Base-by-base conservation (phyloP, 257 asterid species). In the Salvia rosmarinus region DNA sequence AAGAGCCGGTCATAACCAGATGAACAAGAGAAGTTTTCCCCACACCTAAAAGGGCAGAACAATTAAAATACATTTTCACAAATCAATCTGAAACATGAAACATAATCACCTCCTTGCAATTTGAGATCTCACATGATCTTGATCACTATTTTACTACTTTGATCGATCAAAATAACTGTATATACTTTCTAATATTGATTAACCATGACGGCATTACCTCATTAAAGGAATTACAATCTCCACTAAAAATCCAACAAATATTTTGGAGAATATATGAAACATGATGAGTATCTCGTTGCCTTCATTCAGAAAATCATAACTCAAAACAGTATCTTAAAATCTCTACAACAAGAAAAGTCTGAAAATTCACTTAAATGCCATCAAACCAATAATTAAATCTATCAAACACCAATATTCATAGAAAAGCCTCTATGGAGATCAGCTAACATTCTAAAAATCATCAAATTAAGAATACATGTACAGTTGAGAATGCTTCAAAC, bases 11-110 rank as follows among this genome's bases (percentile, higher is more conserved):
- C 84, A 83, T 82, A 63, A 94, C 86, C 78, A 94, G 87, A 87
- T 94, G 96, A 79, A 91, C 91, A 56, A 94, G 96, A 73, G 98
- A 91, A 73, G 96, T 89, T 78, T 94, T 94, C 61, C 98, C 98
- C 54, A 94, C 97, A 75, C 97, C 98, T 94, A 40, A 16, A 28
- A 28, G 43, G n/a, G n/a, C 58, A 39, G 1, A 54, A 3, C 30
- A 56, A n/a, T 52, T 2, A 14, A 28, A 28, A 69, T 56, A 66
- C 52, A 39, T 30, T 68, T 21, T 21, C 14, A 51, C n/a, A 11
- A n/a, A 39, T 55, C 55, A 44, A 54, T 39, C 56, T 12, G 32
- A 69, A 69, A 55, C 74, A n/a, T 4, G 17, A 67, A 50, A 35
- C 63, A 51, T 28, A 25, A 64, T 20, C 40, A 42, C 13, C 16